Percentiles rank a stretch among this genome's conserved stretches.
phyloP scores from a whole-genome alignment of 1,139 yeast species.

The Geotrichum bryndzae region DNA sequence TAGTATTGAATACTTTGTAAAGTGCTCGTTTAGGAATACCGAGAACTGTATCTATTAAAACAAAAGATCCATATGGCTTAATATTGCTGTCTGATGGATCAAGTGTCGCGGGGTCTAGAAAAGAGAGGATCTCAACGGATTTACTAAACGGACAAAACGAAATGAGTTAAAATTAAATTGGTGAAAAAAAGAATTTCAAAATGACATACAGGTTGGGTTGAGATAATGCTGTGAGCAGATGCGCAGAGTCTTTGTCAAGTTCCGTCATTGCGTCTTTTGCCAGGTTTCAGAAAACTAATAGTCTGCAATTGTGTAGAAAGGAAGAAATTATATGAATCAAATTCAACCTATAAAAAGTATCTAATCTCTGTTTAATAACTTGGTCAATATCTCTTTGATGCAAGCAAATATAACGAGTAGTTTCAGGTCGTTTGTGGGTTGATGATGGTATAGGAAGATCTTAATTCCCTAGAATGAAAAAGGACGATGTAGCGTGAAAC shows the following conservation, averaged over 20 bases:
- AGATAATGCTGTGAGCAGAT: conserved; percentile 1
- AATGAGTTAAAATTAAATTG: background rate
- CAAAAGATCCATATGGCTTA: conserved; percentile 8
- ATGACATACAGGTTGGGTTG: conserved; percentile 3
- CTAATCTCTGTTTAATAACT: background rate
- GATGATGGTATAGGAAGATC: background rate
- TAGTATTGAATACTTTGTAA: conserved; percentile 14
- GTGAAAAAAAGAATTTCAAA: no score
- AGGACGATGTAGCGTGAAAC: background rate
- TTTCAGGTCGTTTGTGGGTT: background rate
- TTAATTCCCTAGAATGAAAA: background rate
- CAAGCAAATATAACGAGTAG: background rate
- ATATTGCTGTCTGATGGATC: background rate
- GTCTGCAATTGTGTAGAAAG: background rate
- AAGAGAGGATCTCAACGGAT: background rate
- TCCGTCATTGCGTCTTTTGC: background rate
- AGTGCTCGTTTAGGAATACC: conserved; percentile 30
- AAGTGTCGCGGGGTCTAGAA: background rate
- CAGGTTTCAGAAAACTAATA: background rate
- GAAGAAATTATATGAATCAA: background rate
- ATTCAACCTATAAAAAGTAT: background rate
- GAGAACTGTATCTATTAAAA: conserved; percentile 17
- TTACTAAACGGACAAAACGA: background rate
- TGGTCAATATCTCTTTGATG: background rate
- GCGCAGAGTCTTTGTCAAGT: background rate